These are phyloP conservation scores for Inonotus hispidus DNA, from an alignment of 1,284 basidiomycete genomes.

Conservation along the genomic window DNA sequence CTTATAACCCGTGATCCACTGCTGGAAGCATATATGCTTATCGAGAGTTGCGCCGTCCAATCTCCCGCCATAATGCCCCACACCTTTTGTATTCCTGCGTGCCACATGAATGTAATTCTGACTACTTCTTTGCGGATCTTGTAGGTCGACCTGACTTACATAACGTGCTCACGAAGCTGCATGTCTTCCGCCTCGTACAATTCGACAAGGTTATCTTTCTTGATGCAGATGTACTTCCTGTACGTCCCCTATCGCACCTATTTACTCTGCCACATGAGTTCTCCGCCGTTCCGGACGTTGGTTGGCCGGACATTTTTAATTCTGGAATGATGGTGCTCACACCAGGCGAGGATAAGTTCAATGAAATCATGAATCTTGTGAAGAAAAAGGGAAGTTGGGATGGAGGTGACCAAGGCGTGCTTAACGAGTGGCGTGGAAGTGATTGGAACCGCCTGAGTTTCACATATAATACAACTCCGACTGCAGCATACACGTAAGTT, in stretches of 20 bases:
- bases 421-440: conserved; percentile 89
- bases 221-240: conserved; percentile 92
- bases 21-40: not conserved
- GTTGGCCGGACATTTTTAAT: conserved; percentile 99
- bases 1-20: conserved; percentile 4
- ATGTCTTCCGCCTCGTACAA: conserved; percentile 86
- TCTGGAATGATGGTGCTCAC: conserved; percentile 89
- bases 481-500: conserved; percentile 88
- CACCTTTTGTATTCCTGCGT: conserved; percentile 1
- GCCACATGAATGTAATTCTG: conserved; percentile 10
- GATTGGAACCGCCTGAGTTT: conserved; percentile 92
- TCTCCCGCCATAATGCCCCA: not conserved
- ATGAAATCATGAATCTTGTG: conserved; percentile 63
- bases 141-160: conserved; percentile 89
- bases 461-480: conserved; percentile 96
- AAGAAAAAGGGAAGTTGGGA: conserved; percentile 87
- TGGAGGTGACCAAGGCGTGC: conserved; percentile 92
- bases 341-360: conserved; percentile 81
- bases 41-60: not conserved
- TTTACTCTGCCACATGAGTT: conserved; percentile 74
- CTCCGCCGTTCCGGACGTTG: conserved; percentile 90
- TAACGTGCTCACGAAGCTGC: conserved; percentile 91
- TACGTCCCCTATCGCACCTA: conserved; percentile 84
- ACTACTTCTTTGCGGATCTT: conserved; percentile 13
- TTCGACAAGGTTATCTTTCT: conserved; percentile 91